A percentile compares a stretch with the other conserved stretches of the same genome.
Conservation (phyloP, 73 alveolate genomes). For the Tetrahymena borealis region DNA sequence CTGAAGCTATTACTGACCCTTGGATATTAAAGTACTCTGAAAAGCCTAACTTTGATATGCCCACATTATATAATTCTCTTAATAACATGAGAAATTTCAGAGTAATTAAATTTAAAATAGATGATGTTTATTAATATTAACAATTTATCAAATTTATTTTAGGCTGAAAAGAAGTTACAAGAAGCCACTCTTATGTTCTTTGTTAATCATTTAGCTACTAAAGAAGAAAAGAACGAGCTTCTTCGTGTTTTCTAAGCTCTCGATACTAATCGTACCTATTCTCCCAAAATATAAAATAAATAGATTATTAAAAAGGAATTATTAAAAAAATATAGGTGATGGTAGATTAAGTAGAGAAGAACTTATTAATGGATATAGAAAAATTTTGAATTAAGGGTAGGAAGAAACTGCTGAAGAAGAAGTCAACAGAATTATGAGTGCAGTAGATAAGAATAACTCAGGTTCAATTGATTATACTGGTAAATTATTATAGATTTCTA, state of each 20-base stretch:
- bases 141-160: neutral
- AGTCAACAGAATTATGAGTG: constrained; percentile 55
- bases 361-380: constrained; percentile 47
- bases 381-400: constrained; percentile 17
- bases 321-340: neutral
- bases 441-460: constrained; percentile 58
- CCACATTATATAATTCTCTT: constrained; percentile 14
- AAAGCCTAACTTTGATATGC: constrained; percentile 8
- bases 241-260: constrained; percentile 15
- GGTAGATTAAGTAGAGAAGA: constrained; percentile 64
- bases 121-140: neutral
- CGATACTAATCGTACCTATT: constrained; percentile 12
- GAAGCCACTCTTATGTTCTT: constrained; percentile 44
- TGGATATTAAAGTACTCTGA: constrained; percentile 19
- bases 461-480: constrained; percentile 70
- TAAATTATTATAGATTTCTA: neutral
- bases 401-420: constrained; percentile 50
- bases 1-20: constrained; percentile 19
- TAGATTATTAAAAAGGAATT: neutral
- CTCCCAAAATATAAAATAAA: neutral
- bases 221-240: constrained; percentile 37
- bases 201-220: constrained; percentile 32
- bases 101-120: neutral
- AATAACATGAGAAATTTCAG: constrained; percentile 22
- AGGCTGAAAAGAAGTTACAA: constrained; percentile 35